Conservation (phyloP, 768 basidiomycete genomes). For the Guyanaporus albipodus region DNA sequence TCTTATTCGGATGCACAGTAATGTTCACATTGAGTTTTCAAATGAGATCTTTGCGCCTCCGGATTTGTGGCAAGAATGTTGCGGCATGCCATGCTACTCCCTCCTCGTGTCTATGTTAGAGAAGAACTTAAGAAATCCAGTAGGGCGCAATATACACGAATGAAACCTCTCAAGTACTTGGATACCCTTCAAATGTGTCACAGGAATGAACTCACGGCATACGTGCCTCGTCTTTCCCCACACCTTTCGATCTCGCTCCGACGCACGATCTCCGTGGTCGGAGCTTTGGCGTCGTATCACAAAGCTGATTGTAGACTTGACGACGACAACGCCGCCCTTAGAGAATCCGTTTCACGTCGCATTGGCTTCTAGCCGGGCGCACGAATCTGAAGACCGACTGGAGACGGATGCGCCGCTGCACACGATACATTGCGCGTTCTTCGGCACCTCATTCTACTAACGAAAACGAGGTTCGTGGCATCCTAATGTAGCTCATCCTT, state of each 20-base stretch:
- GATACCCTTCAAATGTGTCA: neutral
- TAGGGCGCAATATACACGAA: neutral
- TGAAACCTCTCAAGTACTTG: neutral
- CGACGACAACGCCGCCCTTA: slow-evolving; percentile 3
- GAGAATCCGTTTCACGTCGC: slow-evolving; percentile 4
- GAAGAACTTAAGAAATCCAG: neutral
- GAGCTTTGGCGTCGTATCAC: neutral
- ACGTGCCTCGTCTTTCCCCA: slow-evolving; percentile 8
- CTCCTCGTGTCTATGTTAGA: slow-evolving; percentile 13
- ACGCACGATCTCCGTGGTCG: slow-evolving; percentile 4
- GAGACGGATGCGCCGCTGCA: too few relatives aligned
- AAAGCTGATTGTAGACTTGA: slow-evolving; percentile 6
- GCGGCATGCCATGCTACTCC: slow-evolving; percentile 5
- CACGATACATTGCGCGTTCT: neutral
- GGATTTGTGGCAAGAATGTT: slow-evolving; percentile 7
- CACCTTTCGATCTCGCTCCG: slow-evolving; percentile 5
- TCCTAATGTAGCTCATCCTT: neutral
- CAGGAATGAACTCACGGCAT: slow-evolving; percentile 1
- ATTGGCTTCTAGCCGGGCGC: neutral
- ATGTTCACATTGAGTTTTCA: neutral
- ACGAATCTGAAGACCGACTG: too few relatives aligned
- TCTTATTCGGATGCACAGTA: slow-evolving; percentile 2
- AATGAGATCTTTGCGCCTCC: slow-evolving; percentile 13
- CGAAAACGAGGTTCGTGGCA: neutral
- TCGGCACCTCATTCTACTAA: neutral